Conservation (phyloP, 2,329 filamentous ascomycete species). For the Aureobasidium sp. region DNA sequence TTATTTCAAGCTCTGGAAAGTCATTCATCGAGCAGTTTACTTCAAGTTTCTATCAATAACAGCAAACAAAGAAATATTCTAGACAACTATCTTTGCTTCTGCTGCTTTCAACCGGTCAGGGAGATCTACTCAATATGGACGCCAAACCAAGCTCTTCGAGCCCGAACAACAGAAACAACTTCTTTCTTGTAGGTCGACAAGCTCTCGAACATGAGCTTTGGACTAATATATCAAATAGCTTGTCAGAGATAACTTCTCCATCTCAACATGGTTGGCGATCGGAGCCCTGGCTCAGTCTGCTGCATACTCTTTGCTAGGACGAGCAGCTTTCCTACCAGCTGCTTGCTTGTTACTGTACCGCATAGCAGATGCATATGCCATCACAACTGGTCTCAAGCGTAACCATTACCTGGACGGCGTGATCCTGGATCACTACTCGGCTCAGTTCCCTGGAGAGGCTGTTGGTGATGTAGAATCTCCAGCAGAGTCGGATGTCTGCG, state of each 20-base stretch:
- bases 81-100: too few species aligned
- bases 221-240: slow-evolving; percentile 14
- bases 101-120: background rate
- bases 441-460: slow-evolving; percentile 29
- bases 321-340: slow-evolving; percentile 28
- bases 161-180: background rate
- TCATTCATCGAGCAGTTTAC: background rate
- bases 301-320: slow-evolving; percentile 26
- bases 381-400: slow-evolving; percentile 24
- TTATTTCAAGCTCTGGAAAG: background rate
- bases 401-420: slow-evolving; percentile 31
- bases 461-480: slow-evolving; percentile 25
- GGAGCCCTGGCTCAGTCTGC: slow-evolving; percentile 32
- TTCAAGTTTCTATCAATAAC: background rate
- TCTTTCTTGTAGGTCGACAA: background rate
- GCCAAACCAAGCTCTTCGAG: background rate
- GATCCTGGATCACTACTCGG: slow-evolving; percentile 27
- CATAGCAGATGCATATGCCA: slow-evolving; percentile 25
- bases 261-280: slow-evolving; percentile 34
- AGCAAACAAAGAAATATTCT: too few species aligned
- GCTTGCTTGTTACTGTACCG: slow-evolving; percentile 26
- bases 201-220: background rate
- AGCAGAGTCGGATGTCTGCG: slow-evolving; percentile 25
- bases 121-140: background rate
- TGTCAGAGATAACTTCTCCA: slow-evolving; percentile 29